These are phyloP conservation scores for Cucurbitaria berberidis DNA, from an alignment of 2,329 filamentous ascomycete genomes.

Conservation along the genomic window DNA sequence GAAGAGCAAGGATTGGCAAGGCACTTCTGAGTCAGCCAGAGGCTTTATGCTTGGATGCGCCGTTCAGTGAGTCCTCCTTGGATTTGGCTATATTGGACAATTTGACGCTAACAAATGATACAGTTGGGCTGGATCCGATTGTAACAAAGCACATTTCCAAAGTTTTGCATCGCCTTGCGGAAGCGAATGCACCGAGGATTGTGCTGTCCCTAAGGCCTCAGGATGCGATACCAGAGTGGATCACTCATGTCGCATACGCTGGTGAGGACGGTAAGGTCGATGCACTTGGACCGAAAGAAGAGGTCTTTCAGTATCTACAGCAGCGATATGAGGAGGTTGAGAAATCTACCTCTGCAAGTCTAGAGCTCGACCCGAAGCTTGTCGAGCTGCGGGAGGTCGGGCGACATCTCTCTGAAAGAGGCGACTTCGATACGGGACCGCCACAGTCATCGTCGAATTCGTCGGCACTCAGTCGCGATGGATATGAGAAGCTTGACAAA, in stretches of 20 bases:
- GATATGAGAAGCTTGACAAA: constrained; percentile 32
- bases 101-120: background rate
- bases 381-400: constrained; percentile 38
- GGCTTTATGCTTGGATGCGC: constrained; percentile 81
- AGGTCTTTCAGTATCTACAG: constrained; percentile 61
- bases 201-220: constrained; percentile 82
- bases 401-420: constrained; percentile 34
- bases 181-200: constrained; percentile 70
- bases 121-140: constrained; percentile 86
- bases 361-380: constrained; percentile 21
- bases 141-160: constrained; percentile 75
- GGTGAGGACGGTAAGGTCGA: constrained; percentile 70
- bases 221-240: constrained; percentile 87
- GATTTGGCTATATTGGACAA: background rate
- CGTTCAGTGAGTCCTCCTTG: constrained; percentile 68
- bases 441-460: constrained; percentile 1
- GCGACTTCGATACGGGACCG: constrained; percentile 31
- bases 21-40: constrained; percentile 80
- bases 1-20: constrained; percentile 85
- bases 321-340: constrained; percentile 35
- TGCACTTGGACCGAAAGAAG: constrained; percentile 68
- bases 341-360: constrained; percentile 5
- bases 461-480: constrained; percentile 38
- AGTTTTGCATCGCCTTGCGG: constrained; percentile 72
- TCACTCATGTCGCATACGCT: constrained; percentile 80